phyloP scores from a whole-genome alignment of 106 monocot genomes.

The Dioscorea dumetorum region DNA sequence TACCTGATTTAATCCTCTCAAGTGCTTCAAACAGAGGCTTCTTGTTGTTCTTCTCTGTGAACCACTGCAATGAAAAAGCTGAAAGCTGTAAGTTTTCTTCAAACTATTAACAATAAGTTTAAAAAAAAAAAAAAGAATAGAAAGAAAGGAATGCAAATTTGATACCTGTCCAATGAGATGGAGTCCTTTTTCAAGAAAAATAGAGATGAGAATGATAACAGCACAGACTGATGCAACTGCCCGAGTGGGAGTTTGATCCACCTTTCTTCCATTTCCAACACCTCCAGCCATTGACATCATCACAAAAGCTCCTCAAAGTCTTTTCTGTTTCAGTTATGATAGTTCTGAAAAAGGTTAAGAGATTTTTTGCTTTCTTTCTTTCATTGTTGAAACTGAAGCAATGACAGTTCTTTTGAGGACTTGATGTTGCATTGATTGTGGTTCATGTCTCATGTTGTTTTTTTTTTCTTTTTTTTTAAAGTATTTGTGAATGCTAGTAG shows the following conservation, averaged over 20 bases:
- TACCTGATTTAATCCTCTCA: constrained; percentile 86
- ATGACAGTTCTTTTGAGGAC: too few species aligned
- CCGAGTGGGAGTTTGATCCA: constrained; percentile 87
- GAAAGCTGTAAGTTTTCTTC: too few species aligned
- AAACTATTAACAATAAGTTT: too few species aligned
- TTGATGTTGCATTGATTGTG: too few species aligned
- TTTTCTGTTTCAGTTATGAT: too few species aligned
- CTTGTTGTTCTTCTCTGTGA: constrained; percentile 43
- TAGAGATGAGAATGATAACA: constrained; percentile 67
- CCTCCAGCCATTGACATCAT: not conserved
- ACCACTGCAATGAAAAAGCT: constrained; percentile 35
- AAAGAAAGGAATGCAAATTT: not conserved
- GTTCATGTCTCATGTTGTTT: too few species aligned
- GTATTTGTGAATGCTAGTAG: too few species aligned
- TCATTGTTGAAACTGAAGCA: too few species aligned
- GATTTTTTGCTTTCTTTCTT: too few species aligned
- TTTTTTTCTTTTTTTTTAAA: too few species aligned
- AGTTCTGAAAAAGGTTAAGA: too few species aligned
- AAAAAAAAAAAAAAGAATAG: not conserved
- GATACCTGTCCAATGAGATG: constrained; percentile 57
- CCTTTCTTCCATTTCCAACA: constrained; percentile 30
- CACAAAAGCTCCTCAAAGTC: too few species aligned
- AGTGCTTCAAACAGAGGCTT: constrained; percentile 66
- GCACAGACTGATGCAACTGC: constrained; percentile 74
- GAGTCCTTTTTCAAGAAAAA: constrained; percentile 58